These are phyloP conservation scores for Camellia lanceoleosa DNA, from an alignment of 148 eudicot genomes.

Conservation along the genomic window DNA sequence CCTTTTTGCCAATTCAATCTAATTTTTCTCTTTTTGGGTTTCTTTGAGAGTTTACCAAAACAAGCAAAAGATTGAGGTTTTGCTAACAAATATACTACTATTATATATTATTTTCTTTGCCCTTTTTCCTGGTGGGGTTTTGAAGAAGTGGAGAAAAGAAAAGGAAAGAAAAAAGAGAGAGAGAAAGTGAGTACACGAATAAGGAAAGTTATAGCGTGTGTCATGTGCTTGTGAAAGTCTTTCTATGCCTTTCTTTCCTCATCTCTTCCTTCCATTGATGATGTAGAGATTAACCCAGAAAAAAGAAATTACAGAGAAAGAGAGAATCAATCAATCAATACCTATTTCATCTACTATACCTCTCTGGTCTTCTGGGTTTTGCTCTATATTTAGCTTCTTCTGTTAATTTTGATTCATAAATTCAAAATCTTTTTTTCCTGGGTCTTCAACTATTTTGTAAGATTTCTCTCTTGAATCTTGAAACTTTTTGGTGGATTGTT, in stretches of 20 bases:
- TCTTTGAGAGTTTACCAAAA: constrained; percentile 24
- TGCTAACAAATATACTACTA: not conserved
- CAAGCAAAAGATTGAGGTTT: constrained; percentile 25
- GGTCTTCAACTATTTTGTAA: constrained; percentile 22
- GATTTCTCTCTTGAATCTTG: not conserved
- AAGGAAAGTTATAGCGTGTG: constrained; percentile 12
- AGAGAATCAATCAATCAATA: constrained; percentile 18
- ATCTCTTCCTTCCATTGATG: not conserved
- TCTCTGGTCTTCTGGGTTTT: constrained; percentile 14
- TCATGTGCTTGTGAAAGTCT: not conserved
- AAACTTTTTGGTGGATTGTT: no score
- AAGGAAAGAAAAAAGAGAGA: not conserved
- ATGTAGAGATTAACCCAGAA: not conserved
- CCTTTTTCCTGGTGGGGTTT: constrained; percentile 13
- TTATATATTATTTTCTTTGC: not conserved
- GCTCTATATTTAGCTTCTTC: no score
- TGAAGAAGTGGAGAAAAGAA: constrained; percentile 6
- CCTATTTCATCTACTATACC: not conserved
- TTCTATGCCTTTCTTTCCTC: not conserved
- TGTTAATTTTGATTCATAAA: no score
- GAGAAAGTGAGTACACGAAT: not conserved
- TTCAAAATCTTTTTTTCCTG: not conserved
- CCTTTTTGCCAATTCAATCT: constrained; percentile 10
- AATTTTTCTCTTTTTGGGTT: constrained; percentile 12
- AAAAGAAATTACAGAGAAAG: not conserved